These are phyloP conservation scores for Cyclostephanos tholiformis DNA, from an alignment of 108 stramenopile species.

Conservation along the genomic window DNA sequence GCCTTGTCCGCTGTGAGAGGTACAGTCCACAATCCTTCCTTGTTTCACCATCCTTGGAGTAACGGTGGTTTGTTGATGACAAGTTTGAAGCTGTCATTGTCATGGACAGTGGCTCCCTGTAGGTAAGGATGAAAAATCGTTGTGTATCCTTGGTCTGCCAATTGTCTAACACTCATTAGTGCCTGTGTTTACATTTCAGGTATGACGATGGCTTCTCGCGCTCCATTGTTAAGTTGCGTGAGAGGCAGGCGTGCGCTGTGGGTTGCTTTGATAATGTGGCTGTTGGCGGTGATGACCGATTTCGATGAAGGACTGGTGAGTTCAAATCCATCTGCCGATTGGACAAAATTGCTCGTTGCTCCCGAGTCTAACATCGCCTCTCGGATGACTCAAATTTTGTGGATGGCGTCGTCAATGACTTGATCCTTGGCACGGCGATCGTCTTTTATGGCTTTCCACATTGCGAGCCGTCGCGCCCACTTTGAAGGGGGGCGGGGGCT, in stretches of 20 bases:
- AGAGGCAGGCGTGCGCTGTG: neutral
- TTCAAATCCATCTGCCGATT: neutral
- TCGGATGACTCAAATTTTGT: too few relatives aligned
- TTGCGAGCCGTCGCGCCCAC: too few relatives aligned
- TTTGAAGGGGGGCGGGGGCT: too few relatives aligned
- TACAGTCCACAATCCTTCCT: neutral
- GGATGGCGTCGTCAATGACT: too few relatives aligned
- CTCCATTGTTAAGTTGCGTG: neutral
- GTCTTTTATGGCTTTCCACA: too few relatives aligned
- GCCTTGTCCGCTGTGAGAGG: neutral
- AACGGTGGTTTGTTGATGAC: neutral
- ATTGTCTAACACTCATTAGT: neutral
- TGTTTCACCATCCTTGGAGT: slow-evolving; percentile 9
- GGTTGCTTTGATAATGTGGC: neutral
- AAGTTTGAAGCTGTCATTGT: neutral
- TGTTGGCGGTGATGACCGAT: neutral
- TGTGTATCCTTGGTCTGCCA: neutral
- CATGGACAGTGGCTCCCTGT: neutral
- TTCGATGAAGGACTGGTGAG: neutral
- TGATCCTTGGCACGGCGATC: too few relatives aligned
- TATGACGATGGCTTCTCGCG: neutral
- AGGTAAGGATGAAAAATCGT: slow-evolving; percentile 15
- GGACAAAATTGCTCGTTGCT: neutral
- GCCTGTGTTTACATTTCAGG: neutral
- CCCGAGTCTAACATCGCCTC: too few relatives aligned